phyloP scores from a whole-genome alignment of 352 stramenopile genomes.

The Elongisporangium undulatum region DNA sequence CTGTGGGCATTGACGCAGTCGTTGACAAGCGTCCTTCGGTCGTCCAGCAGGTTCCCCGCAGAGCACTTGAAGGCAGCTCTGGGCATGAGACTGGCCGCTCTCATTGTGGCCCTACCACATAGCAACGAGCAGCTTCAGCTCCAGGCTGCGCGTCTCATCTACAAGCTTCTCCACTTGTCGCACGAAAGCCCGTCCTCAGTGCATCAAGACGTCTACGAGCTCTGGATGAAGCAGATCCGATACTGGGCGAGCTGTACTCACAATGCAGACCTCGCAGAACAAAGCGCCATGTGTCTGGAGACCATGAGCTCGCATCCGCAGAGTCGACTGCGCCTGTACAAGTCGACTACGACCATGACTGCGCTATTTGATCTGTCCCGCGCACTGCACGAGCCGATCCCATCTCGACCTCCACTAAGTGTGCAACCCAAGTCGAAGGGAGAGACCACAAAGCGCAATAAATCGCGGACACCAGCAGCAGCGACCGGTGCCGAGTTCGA shows the following conservation, averaged over 20 bases:
- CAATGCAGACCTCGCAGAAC: conserved; percentile 1
- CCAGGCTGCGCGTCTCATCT: conserved; percentile 36
- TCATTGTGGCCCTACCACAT: conserved; percentile 38
- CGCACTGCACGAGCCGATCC: conserved; percentile 31
- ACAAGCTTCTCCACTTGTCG: conserved; percentile 40
- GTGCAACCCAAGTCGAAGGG: not conserved
- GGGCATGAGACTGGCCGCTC: conserved; percentile 23
- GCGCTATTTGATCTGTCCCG: conserved; percentile 48
- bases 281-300: conserved; percentile 21
- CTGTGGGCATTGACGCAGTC: conserved; percentile 31
- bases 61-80: conserved; percentile 32
- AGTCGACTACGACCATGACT: conserved; percentile 42
- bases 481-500: not conserved
- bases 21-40: conserved; percentile 29
- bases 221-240: conserved; percentile 60
- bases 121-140: conserved; percentile 26
- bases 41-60: conserved; percentile 5
- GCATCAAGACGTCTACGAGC: conserved; percentile 37
- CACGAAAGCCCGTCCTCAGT: conserved; percentile 26
- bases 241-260: conserved; percentile 22
- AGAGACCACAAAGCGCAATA: conserved; percentile 20
- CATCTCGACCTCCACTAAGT: not conserved
- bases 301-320: conserved; percentile 39
- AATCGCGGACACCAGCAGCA: conserved; percentile 18
- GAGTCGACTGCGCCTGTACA: conserved; percentile 38